Conservation (phyloP, 2,329 filamentous ascomycete genomes). For the Calycina marina region DNA sequence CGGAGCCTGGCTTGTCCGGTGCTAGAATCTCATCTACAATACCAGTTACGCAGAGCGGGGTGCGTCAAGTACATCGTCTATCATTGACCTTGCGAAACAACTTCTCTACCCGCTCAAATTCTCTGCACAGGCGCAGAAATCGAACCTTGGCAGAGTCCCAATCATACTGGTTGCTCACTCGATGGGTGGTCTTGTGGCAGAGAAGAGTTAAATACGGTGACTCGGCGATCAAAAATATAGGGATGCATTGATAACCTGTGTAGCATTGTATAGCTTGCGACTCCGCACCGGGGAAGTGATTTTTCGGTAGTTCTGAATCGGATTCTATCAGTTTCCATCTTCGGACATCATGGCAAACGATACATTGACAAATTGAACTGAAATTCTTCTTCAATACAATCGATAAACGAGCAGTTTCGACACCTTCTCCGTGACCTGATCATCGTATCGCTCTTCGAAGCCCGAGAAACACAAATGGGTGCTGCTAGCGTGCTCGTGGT, state of each 20-base stretch:
- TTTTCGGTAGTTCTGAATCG: conserved; percentile 24
- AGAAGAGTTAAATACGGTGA: conserved; percentile 2
- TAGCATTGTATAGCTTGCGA: conserved; percentile 27
- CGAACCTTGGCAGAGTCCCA: conserved; percentile 5
- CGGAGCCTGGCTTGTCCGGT: conserved; percentile 3
- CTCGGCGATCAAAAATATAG: conserved; percentile 9
- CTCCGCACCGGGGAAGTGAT: conserved; percentile 28
- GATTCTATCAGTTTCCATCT: conserved; percentile 22
- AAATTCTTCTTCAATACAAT: conserved; percentile 23
- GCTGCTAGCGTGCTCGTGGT: conserved; percentile 13
- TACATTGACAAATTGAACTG: conserved; percentile 27
- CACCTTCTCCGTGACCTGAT: conserved; percentile 23
- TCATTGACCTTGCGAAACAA: conserved; percentile 20
- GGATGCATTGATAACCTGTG: conserved; percentile 21
- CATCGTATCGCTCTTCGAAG: conserved; percentile 33
- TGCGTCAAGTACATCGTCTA: conserved; percentile 4
- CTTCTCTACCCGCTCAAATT: conserved; percentile 18
- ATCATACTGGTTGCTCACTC: conserved; percentile 9
- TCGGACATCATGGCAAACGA: conserved; percentile 20
- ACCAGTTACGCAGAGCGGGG: conserved; percentile 3
- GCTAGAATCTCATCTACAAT: conserved; percentile 9
- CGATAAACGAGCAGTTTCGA: conserved; percentile 31
- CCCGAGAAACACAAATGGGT: conserved; percentile 12
- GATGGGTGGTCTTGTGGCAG: conserved; percentile 10
- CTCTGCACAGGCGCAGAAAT: conserved; percentile 11